Conservation (phyloP, 225 moss, liverwort and hornwort genomes). For the Anthoceros angustus region DNA sequence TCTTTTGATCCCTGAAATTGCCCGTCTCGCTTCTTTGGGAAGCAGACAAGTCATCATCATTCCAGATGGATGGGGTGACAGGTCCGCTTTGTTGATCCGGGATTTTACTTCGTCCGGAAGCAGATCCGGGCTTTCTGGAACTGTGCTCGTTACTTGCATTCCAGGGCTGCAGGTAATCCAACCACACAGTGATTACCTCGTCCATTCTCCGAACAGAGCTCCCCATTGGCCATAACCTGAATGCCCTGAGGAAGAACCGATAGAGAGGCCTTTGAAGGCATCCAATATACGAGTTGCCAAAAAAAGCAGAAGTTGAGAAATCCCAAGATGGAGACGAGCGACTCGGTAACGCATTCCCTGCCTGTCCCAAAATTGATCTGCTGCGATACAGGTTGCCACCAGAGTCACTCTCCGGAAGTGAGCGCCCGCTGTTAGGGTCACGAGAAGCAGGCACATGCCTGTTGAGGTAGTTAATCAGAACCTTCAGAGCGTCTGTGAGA, state of each 20-base stretch:
- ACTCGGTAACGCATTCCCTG: conserved; percentile 34
- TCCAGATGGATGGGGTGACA: neutral
- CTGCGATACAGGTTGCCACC: conserved; percentile 13
- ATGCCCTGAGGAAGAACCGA: conserved; percentile 45
- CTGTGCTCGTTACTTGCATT: conserved; percentile 14
- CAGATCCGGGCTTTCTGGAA: neutral
- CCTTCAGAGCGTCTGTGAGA: conserved; percentile 50
- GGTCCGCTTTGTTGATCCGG: neutral
- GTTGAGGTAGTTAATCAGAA: conserved; percentile 44
- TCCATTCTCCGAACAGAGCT: conserved; percentile 39
- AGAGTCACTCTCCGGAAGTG: neutral
- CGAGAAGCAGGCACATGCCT: conserved; percentile 29
- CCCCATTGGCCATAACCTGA: conserved; percentile 47
- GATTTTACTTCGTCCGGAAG: neutral
- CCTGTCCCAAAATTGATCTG: conserved; percentile 24
- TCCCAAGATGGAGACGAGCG: conserved; percentile 22
- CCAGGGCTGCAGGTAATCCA: conserved; percentile 54
- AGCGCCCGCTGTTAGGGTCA: neutral
- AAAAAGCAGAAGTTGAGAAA: conserved; percentile 26
- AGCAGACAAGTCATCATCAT: neutral
- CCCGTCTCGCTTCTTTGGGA: neutral
- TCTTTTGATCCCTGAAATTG: neutral
- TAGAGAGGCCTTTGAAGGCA: conserved; percentile 42
- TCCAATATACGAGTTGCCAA: conserved; percentile 12
- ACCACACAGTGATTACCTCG: conserved; percentile 49